Evolutionary conservation across 176 grass and related monocot species (phyloP), one percentile per base, ranked within the genome.

Genomic region (Aegilops longissima): DNA sequence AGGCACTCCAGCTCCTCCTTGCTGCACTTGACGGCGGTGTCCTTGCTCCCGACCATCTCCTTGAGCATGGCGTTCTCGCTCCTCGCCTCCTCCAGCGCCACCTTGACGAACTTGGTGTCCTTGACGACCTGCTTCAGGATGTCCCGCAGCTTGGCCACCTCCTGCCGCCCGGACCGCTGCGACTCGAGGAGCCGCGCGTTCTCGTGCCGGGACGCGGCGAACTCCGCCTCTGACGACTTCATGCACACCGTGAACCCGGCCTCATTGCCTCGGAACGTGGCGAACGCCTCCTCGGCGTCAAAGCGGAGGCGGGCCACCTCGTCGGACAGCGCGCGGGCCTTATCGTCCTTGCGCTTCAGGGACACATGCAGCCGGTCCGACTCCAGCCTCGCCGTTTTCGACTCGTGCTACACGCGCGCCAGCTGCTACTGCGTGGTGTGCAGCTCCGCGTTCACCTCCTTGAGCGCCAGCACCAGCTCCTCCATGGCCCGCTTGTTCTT

Each of bases 401-500:
- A 79, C 66, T 94, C 92, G 29, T 83, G 85, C 82, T 86, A 86
- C 18, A 86, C 74, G 63, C 79, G 75, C 20, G 20, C 77, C 38
- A 93, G 79, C 84, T 85, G 74, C 87, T 93, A 87, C 70, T 66
- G 78, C 40, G 86, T 71, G n/a, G 74, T 31, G 49, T 87, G 77
- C 6, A 91, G 91, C 68, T 97, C 90, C 8, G 82, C 84, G 29
- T 88, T 93, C 68, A 97, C 95, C 79, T 97, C 95, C 86, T 97
- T 94, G 54, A 97, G 92, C 5, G 88, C 90, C 77, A 90, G 14
- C 29, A 93, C 88, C 21, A 97, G 80, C 85, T 89, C 95, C 76
- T 97, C 92, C 95, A 97, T 86, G 0, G 92, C 95, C 79, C 84
- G 92, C 90, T 91, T 94, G 90, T 82, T 90, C 93, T 94, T 97